Evolutionary conservation across 345 rosid genomes (phyloP).

Genomic region (Gossypium mustelinum): DNA sequence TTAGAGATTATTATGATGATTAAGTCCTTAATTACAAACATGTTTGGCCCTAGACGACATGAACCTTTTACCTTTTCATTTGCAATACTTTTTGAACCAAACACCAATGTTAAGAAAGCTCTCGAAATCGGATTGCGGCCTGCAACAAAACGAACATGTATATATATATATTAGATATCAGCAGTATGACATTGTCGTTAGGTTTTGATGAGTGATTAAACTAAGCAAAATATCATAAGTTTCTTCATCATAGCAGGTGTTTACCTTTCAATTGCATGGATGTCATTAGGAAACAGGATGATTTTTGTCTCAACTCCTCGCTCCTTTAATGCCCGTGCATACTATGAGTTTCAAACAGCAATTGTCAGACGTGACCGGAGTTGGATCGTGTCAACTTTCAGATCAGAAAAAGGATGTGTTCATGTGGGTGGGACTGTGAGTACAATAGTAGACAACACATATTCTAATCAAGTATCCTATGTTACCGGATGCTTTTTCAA

Average conservation of each 20-base stretch:
- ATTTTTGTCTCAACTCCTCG: constrained; percentile 70
- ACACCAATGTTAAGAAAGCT: constrained; percentile 76
- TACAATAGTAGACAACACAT: neutral
- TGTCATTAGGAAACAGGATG: constrained; percentile 63
- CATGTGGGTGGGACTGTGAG: neutral
- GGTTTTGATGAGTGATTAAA: neutral
- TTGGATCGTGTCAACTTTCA: neutral
- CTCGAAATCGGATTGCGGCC: constrained; percentile 80
- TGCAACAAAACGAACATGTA: constrained; percentile 29
- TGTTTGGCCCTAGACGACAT: neutral
- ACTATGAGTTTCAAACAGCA: constrained; percentile 38
- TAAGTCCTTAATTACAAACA: neutral
- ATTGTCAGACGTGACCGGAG: neutral
- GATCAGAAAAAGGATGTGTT: neutral
- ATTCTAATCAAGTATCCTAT: neutral
- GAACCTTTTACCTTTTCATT: constrained; percentile 1
- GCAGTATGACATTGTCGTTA: neutral
- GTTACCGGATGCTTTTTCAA: neutral
- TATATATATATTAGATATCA: constrained; percentile 17
- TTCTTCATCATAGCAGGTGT: neutral
- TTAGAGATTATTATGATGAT: neutral
- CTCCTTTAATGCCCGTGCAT: constrained; percentile 74
- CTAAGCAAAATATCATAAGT: neutral
- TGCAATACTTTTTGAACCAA: constrained; percentile 81
- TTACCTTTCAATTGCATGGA: constrained; percentile 72